Evolutionary conservation across 1,139 yeast genomes (phyloP), one percentile per base, ranked within the genome.

Genomic region (Williopsis jadinii): DNA sequence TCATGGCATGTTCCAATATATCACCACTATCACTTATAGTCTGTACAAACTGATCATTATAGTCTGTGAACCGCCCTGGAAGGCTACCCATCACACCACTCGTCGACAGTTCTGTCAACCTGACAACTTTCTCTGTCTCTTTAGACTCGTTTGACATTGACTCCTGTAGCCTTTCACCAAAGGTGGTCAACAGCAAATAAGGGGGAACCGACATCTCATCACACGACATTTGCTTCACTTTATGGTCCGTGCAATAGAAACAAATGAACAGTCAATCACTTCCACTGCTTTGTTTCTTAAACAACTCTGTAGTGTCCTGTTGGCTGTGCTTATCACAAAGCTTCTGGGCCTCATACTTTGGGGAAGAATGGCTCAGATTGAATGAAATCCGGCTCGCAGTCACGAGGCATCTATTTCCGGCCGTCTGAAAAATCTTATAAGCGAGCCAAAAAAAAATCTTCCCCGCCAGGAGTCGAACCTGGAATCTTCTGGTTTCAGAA

Each of bases 401-500:
- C 24, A 19, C 24, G 24, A 5, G 24, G 24, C 6, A 19, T 19
- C 6, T 4, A 19, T 19, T 5, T 19, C 24, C 24, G 24, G 24
- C 24, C 24, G 6, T 19, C 6, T 5, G 24, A 19, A 19, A 6
- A 19, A 19, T 19, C 24, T 19, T 19, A 19, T 33, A 6, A n/a
- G 13, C 29, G n/a, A 19, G 26, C 11, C 11, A 24, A 67, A 70
- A 68, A 60, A 55, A 46, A 63, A 70, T 71, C 86, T 80, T 80
- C 87, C 86, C 84, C 87, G 80, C 85, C 85, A 80, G 87, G 87
- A 80, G 80, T 80, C 84, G 87, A 80, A 80, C 86, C 87, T 80
- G 85, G 85, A 80, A 79, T 80, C 86, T 80, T 78, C 84, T 79
- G 85, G 85, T 80, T 77, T 71, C 78, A 64, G 74, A 69, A 69